Evolutionary conservation across 2,329 filamentous ascomycete species (phyloP).

Genomic region (Ophiocordyceps camponoti-leonardi): DNA sequence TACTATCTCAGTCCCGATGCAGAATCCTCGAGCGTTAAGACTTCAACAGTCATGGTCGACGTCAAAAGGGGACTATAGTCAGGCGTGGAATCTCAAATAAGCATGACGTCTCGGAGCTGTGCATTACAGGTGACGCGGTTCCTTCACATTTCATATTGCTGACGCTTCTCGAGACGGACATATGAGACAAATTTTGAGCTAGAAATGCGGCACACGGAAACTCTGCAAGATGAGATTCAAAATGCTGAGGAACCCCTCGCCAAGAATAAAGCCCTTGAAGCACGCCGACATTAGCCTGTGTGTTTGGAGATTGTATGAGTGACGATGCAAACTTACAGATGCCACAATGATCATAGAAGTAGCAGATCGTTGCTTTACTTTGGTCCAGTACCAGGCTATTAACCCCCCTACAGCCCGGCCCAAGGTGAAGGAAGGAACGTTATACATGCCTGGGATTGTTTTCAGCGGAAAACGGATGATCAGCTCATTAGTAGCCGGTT

Average conservation of each 20-base stretch:
- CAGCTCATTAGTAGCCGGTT: constrained; percentile 5
- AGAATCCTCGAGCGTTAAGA: constrained; percentile 51
- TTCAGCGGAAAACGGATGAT: background rate
- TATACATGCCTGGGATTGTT: constrained; percentile 63
- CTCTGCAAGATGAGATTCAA: constrained; percentile 74
- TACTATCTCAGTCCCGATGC: constrained; percentile 50
- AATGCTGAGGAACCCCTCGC: constrained; percentile 84
- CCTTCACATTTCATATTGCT: too few relatives aligned
- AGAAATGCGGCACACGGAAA: constrained; percentile 57
- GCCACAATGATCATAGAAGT: constrained; percentile 83
- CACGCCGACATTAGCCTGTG: background rate
- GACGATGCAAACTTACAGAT: constrained; percentile 21
- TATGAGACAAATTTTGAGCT: constrained; percentile 1
- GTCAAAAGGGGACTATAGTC: constrained; percentile 21
- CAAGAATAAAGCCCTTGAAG: constrained; percentile 63
- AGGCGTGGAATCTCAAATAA: constrained; percentile 28
- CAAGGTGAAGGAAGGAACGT: constrained; percentile 87
- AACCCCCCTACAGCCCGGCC: constrained; percentile 69
- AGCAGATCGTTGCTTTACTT: constrained; percentile 32
- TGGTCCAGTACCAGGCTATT: constrained; percentile 60
- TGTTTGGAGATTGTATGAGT: background rate
- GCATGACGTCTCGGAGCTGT: background rate
- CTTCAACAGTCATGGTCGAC: constrained; percentile 46
- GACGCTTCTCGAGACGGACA: too few relatives aligned
- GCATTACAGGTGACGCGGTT: too few relatives aligned